These are phyloP conservation scores for Thelonectria blattea DNA, from an alignment of 2,329 filamentous ascomycete species.

Conservation along the genomic window DNA sequence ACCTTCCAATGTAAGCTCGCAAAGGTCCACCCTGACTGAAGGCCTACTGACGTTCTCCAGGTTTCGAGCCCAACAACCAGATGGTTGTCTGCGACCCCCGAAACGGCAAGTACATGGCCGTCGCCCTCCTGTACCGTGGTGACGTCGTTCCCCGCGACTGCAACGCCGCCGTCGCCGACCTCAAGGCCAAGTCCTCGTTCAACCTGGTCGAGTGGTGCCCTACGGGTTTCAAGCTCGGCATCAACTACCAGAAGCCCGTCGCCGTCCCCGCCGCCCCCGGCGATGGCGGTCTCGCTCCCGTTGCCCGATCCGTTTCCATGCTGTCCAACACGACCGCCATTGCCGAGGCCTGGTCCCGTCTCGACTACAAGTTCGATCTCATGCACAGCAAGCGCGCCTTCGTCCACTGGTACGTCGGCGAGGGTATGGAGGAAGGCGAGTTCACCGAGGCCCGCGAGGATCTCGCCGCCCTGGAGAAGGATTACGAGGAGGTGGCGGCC, in stretches of 20 bases:
- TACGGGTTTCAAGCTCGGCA: slow-evolving; percentile 77
- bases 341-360: slow-evolving; percentile 73
- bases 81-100: slow-evolving; percentile 78
- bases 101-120: slow-evolving; percentile 80
- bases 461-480: slow-evolving; percentile 82
- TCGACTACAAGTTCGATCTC: slow-evolving; percentile 78
- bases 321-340: slow-evolving; percentile 78
- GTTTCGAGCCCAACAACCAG: slow-evolving; percentile 80
- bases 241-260: slow-evolving; percentile 75
- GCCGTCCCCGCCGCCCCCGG: slow-evolving; percentile 59
- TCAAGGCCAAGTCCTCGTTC: slow-evolving; percentile 75
- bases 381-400: slow-evolving; percentile 82
- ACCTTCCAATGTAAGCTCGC: slow-evolving; percentile 71
- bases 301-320: slow-evolving; percentile 72
- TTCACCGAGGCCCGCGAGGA: slow-evolving; percentile 89
- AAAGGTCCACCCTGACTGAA: background rate
- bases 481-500: slow-evolving; percentile 83
- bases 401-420: slow-evolving; percentile 82
- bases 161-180: slow-evolving; percentile 67
- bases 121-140: slow-evolving; percentile 73
- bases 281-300: slow-evolving; percentile 65
- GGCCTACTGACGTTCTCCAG: slow-evolving; percentile 48
- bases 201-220: slow-evolving; percentile 79
- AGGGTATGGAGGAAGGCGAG: slow-evolving; percentile 92
- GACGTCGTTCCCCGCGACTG: slow-evolving; percentile 75